phyloP scores from a whole-genome alignment of 106 monocot genomes.

The Hemerocallis citrina region DNA sequence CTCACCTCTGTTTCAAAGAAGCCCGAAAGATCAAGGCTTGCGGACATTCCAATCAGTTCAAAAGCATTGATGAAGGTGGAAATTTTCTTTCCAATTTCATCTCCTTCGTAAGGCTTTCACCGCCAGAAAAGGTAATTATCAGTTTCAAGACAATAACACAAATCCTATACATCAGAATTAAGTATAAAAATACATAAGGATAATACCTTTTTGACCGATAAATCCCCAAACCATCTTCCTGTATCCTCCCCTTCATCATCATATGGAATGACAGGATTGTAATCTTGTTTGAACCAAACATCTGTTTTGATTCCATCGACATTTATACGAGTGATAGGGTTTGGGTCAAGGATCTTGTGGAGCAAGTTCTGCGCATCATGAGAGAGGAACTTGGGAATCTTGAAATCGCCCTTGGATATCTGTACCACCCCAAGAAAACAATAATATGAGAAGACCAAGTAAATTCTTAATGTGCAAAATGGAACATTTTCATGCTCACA shows the following conservation, averaged over 20 bases:
- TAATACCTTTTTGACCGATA: slow-evolving; percentile 43
- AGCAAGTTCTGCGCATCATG: slow-evolving; percentile 51
- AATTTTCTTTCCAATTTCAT: slow-evolving; percentile 11
- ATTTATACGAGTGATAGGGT: slow-evolving; percentile 55
- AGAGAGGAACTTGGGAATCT: slow-evolving; percentile 74
- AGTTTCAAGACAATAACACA: neutral
- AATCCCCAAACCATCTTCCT: neutral
- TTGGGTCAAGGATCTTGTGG: slow-evolving; percentile 81
- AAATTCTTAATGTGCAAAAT: neutral
- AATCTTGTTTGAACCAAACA: slow-evolving; percentile 79
- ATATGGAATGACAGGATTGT: slow-evolving; percentile 46
- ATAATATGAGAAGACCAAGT: neutral
- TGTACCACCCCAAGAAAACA: slow-evolving; percentile 11
- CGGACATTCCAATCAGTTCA: slow-evolving; percentile 88
- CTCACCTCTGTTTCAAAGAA: slow-evolving; percentile 89
- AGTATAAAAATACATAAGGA: neutral
- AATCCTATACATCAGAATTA: neutral
- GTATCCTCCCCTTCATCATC: slow-evolving; percentile 76
- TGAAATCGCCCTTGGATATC: slow-evolving; percentile 64
- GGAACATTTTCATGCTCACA: neutral
- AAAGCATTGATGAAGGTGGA: slow-evolving; percentile 75
- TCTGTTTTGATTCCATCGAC: slow-evolving; percentile 64
- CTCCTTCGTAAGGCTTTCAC: slow-evolving; percentile 5
- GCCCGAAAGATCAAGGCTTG: slow-evolving; percentile 85
- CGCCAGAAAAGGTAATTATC: neutral